Evolutionary conservation across 2,329 filamentous ascomycete species (phyloP), one percentile per base, ranked within the genome.

Genomic region (Ophiostoma quercus): DNA sequence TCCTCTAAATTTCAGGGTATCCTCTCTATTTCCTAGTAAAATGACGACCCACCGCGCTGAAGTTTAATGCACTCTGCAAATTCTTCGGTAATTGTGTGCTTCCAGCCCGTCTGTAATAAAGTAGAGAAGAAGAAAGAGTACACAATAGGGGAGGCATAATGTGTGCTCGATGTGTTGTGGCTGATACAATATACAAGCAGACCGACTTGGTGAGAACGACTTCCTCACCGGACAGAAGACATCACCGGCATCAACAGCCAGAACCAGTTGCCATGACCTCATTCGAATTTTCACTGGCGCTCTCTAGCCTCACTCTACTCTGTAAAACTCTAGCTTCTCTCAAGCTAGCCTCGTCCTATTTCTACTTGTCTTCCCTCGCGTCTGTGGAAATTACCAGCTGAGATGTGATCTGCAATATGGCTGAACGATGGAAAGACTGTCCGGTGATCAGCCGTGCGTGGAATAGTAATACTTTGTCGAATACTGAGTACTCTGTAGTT

Each of bases 321-420:
- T 57, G n/a, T n/a, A n/a, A n/a, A n/a, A n/a, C 22, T 57, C n/a
- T 57, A 34, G n/a, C 22, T 22, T 57, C 54, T 57, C 29, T 9
- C 29, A 7, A 9, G 14, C 54, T 11, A 34, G 25, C 25, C 19
- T 47, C 19, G 22, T 3, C 47, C n/a, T 29, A 57, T 57, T 57
- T 62, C 57, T 62, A 62, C 57, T 62, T 62, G 25, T 62, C 25
- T 60, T 60, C 25, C 8, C 54, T 60, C 54, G 25, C 54, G 7
- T 16, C 57, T 25, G n/a, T 57, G 51, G 51, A 62, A 62, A 32
- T 62, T 29, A 16, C 57, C 25, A 62, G 57, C 57, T 62, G 57
- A 62, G 57, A 62, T 32, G 25, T 25, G 57, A 62, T 62, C 57
- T 62, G 57, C 57, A 19, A 32, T 32, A 16, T 32, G 57, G 57